These are phyloP conservation scores for Auriscalpium microsporum DNA, from an alignment of 768 basidiomycete genomes.

Conservation along the genomic window DNA sequence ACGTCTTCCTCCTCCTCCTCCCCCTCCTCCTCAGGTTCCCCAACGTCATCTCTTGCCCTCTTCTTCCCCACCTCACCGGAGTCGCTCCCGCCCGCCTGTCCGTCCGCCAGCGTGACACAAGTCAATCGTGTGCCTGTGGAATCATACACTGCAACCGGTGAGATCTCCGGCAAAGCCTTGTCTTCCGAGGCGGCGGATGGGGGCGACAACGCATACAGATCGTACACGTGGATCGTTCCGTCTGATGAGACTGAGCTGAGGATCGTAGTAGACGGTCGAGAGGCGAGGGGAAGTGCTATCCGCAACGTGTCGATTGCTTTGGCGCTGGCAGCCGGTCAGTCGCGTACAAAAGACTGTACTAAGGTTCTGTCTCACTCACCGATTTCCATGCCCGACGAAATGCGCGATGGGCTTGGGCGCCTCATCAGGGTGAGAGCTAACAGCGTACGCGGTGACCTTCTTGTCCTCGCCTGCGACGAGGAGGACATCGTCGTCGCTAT, in stretches of 20 bases:
- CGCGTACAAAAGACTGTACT: not conserved
- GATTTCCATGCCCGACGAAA: slow-evolving; percentile 76
- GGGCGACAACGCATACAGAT: slow-evolving; percentile 45
- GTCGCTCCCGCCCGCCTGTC: slow-evolving; percentile 22
- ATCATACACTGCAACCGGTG: slow-evolving; percentile 63
- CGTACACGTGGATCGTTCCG: slow-evolving; percentile 73
- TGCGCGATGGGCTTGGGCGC: slow-evolving; percentile 57
- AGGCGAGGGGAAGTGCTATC: slow-evolving; percentile 43
- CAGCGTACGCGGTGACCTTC: slow-evolving; percentile 69
- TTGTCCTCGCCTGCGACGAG: slow-evolving; percentile 88
- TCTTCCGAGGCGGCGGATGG: slow-evolving; percentile 7
- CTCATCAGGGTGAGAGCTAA: slow-evolving; percentile 36
- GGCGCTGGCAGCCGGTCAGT: slow-evolving; percentile 39
- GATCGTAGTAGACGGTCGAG: slow-evolving; percentile 44
- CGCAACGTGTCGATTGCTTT: slow-evolving; percentile 68
- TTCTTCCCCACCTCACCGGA: slow-evolving; percentile 13
- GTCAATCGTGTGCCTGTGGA: slow-evolving; percentile 83
- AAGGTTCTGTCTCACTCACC: slow-evolving; percentile 49
- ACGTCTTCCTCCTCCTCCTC: slow-evolving; percentile 27
- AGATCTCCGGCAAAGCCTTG: slow-evolving; percentile 27
- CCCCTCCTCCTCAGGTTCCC: slow-evolving; percentile 22
- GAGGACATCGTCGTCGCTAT: slow-evolving; percentile 56
- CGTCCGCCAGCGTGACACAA: slow-evolving; percentile 56
- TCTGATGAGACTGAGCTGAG: slow-evolving; percentile 83
- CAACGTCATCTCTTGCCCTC: slow-evolving; percentile 29